phyloP scores from a whole-genome alignment of 257 asterid species.

The Phtheirospermum japonicum region DNA sequence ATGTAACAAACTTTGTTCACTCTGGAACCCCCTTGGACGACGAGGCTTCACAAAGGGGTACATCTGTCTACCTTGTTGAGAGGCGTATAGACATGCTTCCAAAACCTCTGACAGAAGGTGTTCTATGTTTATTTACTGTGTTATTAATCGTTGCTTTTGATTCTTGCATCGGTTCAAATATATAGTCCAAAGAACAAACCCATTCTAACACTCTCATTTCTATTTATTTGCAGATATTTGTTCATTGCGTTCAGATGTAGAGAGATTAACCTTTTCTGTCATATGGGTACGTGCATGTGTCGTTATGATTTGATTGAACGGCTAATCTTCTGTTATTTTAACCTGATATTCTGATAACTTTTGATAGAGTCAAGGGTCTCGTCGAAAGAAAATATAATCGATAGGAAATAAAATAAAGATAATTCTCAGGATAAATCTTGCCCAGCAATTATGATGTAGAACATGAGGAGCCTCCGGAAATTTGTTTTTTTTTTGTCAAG shows the following conservation, averaged over 20 bases:
- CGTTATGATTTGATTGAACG: slow-evolving; percentile 19
- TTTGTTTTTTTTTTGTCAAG: no score
- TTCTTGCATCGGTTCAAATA: slow-evolving; percentile 17
- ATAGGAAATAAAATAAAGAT: no score
- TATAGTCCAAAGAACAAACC: slow-evolving; percentile 10
- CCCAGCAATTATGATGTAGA: no score
- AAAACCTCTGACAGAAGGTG: slow-evolving; percentile 98
- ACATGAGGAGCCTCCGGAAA: no score
- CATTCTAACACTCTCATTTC: slow-evolving; percentile 20
- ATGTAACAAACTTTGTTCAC: slow-evolving; percentile 94
- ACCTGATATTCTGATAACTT: neutral
- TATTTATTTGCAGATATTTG: slow-evolving; percentile 70
- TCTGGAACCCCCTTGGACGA: slow-evolving; percentile 92
- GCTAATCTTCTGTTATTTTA: slow-evolving; percentile 12
- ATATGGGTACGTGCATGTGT: slow-evolving; percentile 71
- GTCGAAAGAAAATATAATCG: no score
- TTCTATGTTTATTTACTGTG: slow-evolving; percentile 17
- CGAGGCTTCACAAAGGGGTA: slow-evolving; percentile 98
- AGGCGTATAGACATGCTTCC: slow-evolving; percentile 99
- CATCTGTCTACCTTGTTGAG: slow-evolving; percentile 99
- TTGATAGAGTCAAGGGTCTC: no score
- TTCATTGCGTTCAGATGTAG: slow-evolving; percentile 90
- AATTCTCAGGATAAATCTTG: no score
- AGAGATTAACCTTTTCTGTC: slow-evolving; percentile 94
- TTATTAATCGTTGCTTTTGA: slow-evolving; percentile 13